Conservation (phyloP, 2,329 filamentous ascomycete species). For the Neofusicoccum umdonicola region DNA sequence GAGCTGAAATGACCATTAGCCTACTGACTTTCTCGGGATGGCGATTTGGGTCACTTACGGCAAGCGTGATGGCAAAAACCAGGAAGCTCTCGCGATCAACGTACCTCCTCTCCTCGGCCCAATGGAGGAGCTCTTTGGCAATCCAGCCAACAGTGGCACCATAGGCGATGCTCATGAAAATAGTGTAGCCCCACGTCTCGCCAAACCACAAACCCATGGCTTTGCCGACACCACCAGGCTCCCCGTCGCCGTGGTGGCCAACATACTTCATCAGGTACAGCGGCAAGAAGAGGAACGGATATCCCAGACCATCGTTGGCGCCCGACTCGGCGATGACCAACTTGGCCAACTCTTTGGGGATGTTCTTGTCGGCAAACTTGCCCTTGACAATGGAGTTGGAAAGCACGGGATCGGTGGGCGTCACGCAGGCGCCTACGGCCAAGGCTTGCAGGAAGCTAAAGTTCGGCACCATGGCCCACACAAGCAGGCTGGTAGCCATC, state of each 20-base stretch:
- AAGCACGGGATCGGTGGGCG: conserved; percentile 84
- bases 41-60: conserved; percentile 49
- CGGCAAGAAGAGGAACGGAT: conserved; percentile 83
- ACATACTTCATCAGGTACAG: conserved; percentile 79
- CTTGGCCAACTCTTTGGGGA: conserved; percentile 76
- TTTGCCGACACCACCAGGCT: conserved; percentile 58
- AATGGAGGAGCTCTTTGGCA: conserved; percentile 78
- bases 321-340: conserved; percentile 69
- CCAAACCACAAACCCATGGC: conserved; percentile 81
- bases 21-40: neutral
- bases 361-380: conserved; percentile 87
- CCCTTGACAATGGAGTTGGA: conserved; percentile 91
- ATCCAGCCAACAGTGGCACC: conserved; percentile 76
- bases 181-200: conserved; percentile 81
- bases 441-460: conserved; percentile 75
- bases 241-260: conserved; percentile 52
- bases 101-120: conserved; percentile 75
- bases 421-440: conserved; percentile 80
- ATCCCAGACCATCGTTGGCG: conserved; percentile 84
- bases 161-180: conserved; percentile 74
- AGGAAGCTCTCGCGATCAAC: conserved; percentile 86
- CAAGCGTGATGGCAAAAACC: conserved; percentile 80
- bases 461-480: conserved; percentile 73
- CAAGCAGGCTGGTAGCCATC: conserved; percentile 72
- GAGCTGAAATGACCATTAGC: conserved; percentile 44